Conservation (phyloP, 108 stramenopile genomes). For the Cyclotella atomus region DNA sequence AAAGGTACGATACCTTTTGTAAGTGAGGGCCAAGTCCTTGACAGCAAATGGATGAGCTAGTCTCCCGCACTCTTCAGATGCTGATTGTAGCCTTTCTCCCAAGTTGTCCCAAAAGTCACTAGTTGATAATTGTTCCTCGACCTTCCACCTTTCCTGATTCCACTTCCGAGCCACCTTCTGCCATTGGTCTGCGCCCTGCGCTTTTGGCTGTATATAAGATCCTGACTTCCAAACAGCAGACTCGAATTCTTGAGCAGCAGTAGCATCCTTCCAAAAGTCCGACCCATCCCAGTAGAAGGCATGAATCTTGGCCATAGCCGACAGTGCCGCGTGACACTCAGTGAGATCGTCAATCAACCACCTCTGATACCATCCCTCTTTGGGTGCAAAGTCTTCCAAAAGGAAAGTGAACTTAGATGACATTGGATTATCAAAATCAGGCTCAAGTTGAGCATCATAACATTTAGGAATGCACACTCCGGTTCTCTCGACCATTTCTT, state of each 20-base stretch:
- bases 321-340: conserved; percentile 40
- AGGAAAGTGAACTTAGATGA: conserved; percentile 54
- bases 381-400: conserved; percentile 55
- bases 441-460: conserved; percentile 49
- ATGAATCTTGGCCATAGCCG: conserved; percentile 63
- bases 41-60: conserved; percentile 57
- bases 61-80: conserved; percentile 42
- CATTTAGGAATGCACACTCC: conserved; percentile 52
- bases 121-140: conserved; percentile 30
- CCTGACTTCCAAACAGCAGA: conserved; percentile 59
- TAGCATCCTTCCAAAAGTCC: conserved; percentile 59
- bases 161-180: conserved; percentile 12
- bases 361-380: conserved; percentile 63
- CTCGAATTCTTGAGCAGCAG: conserved; percentile 49
- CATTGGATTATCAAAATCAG: conserved; percentile 40
- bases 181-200: conserved; percentile 55
- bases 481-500: conserved; percentile 35
- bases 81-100: conserved; percentile 50
- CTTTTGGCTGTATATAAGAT: conserved; percentile 62
- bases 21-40: conserved; percentile 5
- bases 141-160: conserved; percentile 20
- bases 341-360: conserved; percentile 49
- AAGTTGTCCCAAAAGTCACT: conserved; percentile 37
- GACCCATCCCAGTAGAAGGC: conserved; percentile 71
- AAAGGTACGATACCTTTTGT: conserved; percentile 54